Base-by-base conservation (phyloP, 176 grass and related monocot species). In the Oryza glaberrima region DNA sequence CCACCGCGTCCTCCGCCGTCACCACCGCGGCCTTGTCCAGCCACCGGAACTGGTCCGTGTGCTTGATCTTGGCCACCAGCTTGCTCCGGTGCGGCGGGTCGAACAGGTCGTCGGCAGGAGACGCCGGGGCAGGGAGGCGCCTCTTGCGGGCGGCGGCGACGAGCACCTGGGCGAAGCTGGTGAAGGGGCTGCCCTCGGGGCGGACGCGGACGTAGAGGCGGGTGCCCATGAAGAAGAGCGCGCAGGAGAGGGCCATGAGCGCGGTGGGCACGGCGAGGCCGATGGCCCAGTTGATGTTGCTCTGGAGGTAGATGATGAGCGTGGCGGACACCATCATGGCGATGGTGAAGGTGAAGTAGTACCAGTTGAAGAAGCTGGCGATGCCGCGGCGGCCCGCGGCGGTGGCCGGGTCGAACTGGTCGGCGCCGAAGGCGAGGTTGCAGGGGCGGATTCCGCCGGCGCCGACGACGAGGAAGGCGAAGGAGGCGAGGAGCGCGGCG, bases 351-450 rank as follows among this genome's bases (percentile, higher is more conserved):
- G 85, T 92, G 82, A 89, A 90, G 87, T 94, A 95, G 67, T 95
- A 95, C 92, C 92, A 94, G 85, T 97, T 97, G 88, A 97, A 97
- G 90, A 97, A 97, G 82, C 89, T 83, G 19, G 64, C 38, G 67
- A 90, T 87, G 43, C 85, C 83, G 0, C 68, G 28, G 0, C 75
- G 82, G 0, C 89, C 88, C 0, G 41, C 12, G 0, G 85, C 15
- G 0, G 85, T 90, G 48, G 67, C 61, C 11, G 85, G 77, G 73
- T 92, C 77, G 86, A 97, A 92, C 82, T 97, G 95, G 77, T 97
- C 95, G 11, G 95, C 95, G 47, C 95, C 95, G 74, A 97, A 97
- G 12, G 95, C 83, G 2, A 94, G 77, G 54, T 86, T 94, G 78
- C 95, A 97, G 6, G 95, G 95, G 3, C 95, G 85, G 65, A 97